A percentile compares a stretch with the other conserved stretches of the same genome.
These are phyloP conservation scores for Hypholoma fasciculare DNA, from an alignment of 768 basidiomycete species.

Conservation along the genomic window DNA sequence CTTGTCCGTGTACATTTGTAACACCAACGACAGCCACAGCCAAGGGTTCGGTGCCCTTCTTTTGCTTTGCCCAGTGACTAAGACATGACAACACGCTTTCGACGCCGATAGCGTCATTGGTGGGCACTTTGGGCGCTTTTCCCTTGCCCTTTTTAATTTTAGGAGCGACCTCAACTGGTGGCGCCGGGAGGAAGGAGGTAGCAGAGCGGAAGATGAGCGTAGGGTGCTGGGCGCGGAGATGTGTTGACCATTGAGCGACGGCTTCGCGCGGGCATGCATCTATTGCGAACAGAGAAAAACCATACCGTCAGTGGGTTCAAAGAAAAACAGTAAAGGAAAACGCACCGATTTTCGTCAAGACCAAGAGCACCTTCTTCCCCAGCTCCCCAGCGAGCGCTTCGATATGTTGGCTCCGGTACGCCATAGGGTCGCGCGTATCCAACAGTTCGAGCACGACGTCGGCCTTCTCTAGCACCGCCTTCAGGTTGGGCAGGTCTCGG, in stretches of 20 bases:
- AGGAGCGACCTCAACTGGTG: slow-evolving; percentile 13
- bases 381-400: slow-evolving; percentile 51
- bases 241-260: slow-evolving; percentile 63
- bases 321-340: slow-evolving; percentile 10
- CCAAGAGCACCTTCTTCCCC: slow-evolving; percentile 51
- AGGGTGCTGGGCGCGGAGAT: slow-evolving; percentile 59
- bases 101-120: slow-evolving; percentile 63
- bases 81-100: slow-evolving; percentile 53
- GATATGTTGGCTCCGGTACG: slow-evolving; percentile 63
- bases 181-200: slow-evolving; percentile 58
- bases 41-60: slow-evolving; percentile 49
- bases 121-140: slow-evolving; percentile 36
- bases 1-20: slow-evolving; percentile 59
- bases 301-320: background rate
- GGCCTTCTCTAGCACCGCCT: slow-evolving; percentile 70
- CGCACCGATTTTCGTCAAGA: slow-evolving; percentile 88
- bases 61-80: slow-evolving; percentile 44
- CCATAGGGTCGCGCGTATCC: slow-evolving; percentile 81
- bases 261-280: slow-evolving; percentile 82
- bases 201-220: slow-evolving; percentile 76
- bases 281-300: slow-evolving; percentile 26
- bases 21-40: slow-evolving; percentile 82
- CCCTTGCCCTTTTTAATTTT: slow-evolving; percentile 40
- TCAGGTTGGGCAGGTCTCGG: slow-evolving; percentile 58
- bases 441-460: slow-evolving; percentile 82